Base-by-base conservation (phyloP, 139 green algal genomes). In the Eudorina sp. region DNA sequence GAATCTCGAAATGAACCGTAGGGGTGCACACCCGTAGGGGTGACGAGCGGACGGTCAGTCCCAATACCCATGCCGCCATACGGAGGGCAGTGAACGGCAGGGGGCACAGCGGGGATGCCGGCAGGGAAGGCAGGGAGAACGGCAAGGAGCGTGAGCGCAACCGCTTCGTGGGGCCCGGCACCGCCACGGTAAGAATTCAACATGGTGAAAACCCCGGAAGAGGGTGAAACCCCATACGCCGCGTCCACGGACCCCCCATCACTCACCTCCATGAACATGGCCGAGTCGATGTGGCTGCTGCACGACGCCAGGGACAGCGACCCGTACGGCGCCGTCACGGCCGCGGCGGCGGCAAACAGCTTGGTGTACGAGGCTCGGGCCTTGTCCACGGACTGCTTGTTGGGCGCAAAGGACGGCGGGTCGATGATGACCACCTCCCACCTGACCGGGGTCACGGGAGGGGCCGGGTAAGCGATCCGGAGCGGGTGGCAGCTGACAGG, bases 331-430 rank as follows among this genome's bases (percentile, higher is more conserved):
- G 66, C 58, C 19, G 89, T 92, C 19, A 92, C 89, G 14, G 29
- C 70, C 18, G 91, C 88, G 5, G 85, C 85, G 0, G 84, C 43
- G 6, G 81, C 69, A 55, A 94, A 92, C 60, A 91, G 48, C 51
- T 69, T 53, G 53, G 90, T 84, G 77, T 95, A 95, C 53, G 84
- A 87, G 4, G 82, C 85, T 4, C 48, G 31, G 1, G 89, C 92
- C 40, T 89, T 92, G 2, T 86, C 76, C n/a, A 93, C 88, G 0
- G 85, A 46, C 43, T 48, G 38, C 85, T 94, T 91, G 77, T 83
- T 94, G 43, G 92, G 91, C 13, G 91, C 90, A 70, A 95, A 95
- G 36, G 83, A 89, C 13, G 90, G 90, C 25, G 90, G 90, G 73
- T 93, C 90, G 70, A 77, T 76, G 43, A 93, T 89, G 25, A 90